Percentiles rank a stretch among this genome's conserved stretches.
Conservation (phyloP, 495 filamentous ascomycete genomes). For the Talaromyces stipitatus region DNA sequence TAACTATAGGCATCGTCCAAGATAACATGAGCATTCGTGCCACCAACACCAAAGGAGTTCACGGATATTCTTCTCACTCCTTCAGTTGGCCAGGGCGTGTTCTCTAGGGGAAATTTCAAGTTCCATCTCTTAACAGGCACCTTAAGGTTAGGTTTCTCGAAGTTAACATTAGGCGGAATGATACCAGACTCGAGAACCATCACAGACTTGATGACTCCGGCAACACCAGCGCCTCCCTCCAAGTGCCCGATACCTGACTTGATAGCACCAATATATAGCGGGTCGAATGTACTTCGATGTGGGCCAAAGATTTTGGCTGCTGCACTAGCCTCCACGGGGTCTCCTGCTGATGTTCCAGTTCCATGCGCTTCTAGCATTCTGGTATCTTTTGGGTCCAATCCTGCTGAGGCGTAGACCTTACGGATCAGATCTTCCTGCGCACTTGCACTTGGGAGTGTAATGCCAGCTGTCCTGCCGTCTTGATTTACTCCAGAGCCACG, state of each 20-base stretch:
- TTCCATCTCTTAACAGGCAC: constrained; percentile 4
- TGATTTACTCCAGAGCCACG: constrained; percentile 23
- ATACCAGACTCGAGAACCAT: constrained; percentile 48
- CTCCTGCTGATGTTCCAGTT: constrained; percentile 43
- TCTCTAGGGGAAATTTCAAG: constrained; percentile 10
- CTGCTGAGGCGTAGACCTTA: constrained; percentile 13
- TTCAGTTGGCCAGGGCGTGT: constrained; percentile 14
- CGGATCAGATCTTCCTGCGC: constrained; percentile 18
- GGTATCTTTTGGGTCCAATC: constrained; percentile 8
- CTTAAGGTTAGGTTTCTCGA: constrained; percentile 24
- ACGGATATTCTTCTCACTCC: constrained; percentile 11
- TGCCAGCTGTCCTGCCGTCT: constrained; percentile 27
- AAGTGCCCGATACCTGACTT: constrained; percentile 43
- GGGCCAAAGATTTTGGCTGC: constrained; percentile 16
- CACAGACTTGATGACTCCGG: constrained; percentile 51
- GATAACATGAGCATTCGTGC: constrained; percentile 26
- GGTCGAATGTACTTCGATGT: constrained; percentile 11
- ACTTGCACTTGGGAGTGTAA: constrained; percentile 9
- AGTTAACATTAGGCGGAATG: constrained; percentile 30
- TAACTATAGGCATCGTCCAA: constrained; percentile 23
- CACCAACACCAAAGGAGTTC: constrained; percentile 29
- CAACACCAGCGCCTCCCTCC: constrained; percentile 51
- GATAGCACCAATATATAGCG: constrained; percentile 21
- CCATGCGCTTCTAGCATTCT: constrained; percentile 36
- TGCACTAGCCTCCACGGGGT: constrained; percentile 35